Conservation (phyloP, 768 basidiomycete genomes). For the Phaeolepiota aurea region DNA sequence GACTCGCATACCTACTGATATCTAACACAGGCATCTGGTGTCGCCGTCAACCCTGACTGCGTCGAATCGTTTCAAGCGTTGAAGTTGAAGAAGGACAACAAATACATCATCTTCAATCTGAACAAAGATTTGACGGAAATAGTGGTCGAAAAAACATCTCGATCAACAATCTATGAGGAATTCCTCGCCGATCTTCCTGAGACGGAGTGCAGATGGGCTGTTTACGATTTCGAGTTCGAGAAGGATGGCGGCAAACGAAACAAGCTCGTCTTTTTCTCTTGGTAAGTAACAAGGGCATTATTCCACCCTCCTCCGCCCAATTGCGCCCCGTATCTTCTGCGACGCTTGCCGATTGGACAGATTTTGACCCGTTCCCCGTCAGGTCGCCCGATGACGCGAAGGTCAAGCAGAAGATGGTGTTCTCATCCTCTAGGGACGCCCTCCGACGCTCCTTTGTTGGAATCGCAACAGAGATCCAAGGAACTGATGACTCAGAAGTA, state of each 20-base stretch:
- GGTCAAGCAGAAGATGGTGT: slow-evolving; percentile 91
- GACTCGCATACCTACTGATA: slow-evolving; percentile 5
- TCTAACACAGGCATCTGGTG: slow-evolving; percentile 51
- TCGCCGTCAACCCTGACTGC: slow-evolving; percentile 51
- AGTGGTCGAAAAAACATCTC: slow-evolving; percentile 61
- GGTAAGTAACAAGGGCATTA: slow-evolving; percentile 49
- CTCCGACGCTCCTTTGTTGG: slow-evolving; percentile 69
- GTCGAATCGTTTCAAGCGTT: slow-evolving; percentile 53
- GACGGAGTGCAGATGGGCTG: slow-evolving; percentile 74
- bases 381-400: slow-evolving; percentile 86
- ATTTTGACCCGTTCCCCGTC: slow-evolving; percentile 7
- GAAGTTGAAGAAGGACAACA: slow-evolving; percentile 69
- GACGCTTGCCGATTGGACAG: not conserved
- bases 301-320: not conserved
- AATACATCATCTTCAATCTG: slow-evolving; percentile 79
- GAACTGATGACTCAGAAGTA: slow-evolving; percentile 70
- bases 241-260: slow-evolving; percentile 71
- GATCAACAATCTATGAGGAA: slow-evolving; percentile 47
- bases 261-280: slow-evolving; percentile 79
- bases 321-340: not conserved
- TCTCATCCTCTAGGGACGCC: slow-evolving; percentile 80
- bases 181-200: slow-evolving; percentile 74
- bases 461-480: slow-evolving; percentile 78
- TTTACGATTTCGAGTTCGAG: slow-evolving; percentile 87
- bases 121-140: slow-evolving; percentile 60